phyloP scores from a whole-genome alignment of 345 rosid genomes.

The Combretum micranthum region DNA sequence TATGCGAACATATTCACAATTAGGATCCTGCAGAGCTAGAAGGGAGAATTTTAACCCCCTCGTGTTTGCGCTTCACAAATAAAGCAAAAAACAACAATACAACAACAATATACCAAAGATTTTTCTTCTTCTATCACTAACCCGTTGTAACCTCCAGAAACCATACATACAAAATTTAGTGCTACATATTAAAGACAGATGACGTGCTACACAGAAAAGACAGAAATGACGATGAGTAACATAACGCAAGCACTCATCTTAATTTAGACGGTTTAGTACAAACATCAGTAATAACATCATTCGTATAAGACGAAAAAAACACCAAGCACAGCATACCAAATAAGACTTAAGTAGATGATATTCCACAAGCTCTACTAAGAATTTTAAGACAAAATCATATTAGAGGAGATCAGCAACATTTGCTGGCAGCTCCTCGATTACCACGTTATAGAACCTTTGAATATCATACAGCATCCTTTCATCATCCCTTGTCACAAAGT shows the following conservation, averaged over 20 bases:
- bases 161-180: too few relatives aligned
- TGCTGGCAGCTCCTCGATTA: conserved; percentile 15
- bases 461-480: conserved; percentile 18
- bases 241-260: not conserved
- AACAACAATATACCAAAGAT: too few relatives aligned
- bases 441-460: conserved; percentile 12
- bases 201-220: too few relatives aligned
- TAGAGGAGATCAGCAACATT: conserved; percentile 22
- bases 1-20: too few relatives aligned
- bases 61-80: too few relatives aligned
- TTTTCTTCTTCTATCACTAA: too few relatives aligned
- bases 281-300: not conserved
- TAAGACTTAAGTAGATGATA: not conserved
- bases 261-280: not conserved
- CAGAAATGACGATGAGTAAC: too few relatives aligned
- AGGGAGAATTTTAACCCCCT: too few relatives aligned
- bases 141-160: too few relatives aligned
- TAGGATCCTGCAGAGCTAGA: too few relatives aligned
- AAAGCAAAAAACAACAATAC: too few relatives aligned
- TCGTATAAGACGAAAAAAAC: not conserved
- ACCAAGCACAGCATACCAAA: not conserved
- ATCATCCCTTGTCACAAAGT: conserved; percentile 19
- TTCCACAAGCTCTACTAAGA: not conserved
- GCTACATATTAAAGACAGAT: too few relatives aligned
- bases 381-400: conserved; percentile 7